Evolutionary conservation across 2,329 filamentous ascomycete species (phyloP), one percentile per base, ranked within the genome.

Genomic region (Raffaelea deltoideospora): DNA sequence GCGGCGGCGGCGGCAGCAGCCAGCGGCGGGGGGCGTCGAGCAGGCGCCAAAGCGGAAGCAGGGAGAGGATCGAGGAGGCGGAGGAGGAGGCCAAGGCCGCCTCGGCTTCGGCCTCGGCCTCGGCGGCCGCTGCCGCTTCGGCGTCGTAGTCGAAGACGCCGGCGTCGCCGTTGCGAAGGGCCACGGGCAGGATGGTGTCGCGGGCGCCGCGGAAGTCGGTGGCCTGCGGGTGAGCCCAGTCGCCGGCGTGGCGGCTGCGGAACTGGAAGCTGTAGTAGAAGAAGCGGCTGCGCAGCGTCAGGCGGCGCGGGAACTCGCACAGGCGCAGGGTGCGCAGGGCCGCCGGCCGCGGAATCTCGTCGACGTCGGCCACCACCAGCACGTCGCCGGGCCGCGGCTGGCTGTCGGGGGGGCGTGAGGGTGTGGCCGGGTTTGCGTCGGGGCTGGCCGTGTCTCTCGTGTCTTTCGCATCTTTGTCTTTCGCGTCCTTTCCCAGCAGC

Each of bases 241-340:
- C 37, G 20, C 57, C 59, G 17, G 47, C 51, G 42, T 62, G 61
- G n/a, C n/a, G n/a, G n/a, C n/a, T n/a, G 41, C 64, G 56, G 50
- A 63, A 70, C 47, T 73, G 66, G 50, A 69, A 73, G 40, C 61
- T 64, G 52, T 73, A 74, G 48, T 72, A 71, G 53, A 69, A 72
- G 47, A 72, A 69, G 21, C 57, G 55, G 42, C 61, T 66, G 35
- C 56, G 50, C 10, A 73, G 58, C 1, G 67, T 72, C 17, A 69
- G 56, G 18, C 67, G 64, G 3, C 59, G 60, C 3, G 69, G 69
- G 46, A 69, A 69, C 14, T 50, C 47, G 53, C 69, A 73, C 8
- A 60, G 58, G 20, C 65, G 62, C 9, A 74, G 59, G 2, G 66
- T 45, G 11, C 55, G 50, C 10, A 72, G 48, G 14, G 67, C 60